A percentile compares a stretch with the other conserved stretches of the same genome.
phyloP scores from a whole-genome alignment of 1,139 yeast genomes.

The Lodderomyces margitis region DNA sequence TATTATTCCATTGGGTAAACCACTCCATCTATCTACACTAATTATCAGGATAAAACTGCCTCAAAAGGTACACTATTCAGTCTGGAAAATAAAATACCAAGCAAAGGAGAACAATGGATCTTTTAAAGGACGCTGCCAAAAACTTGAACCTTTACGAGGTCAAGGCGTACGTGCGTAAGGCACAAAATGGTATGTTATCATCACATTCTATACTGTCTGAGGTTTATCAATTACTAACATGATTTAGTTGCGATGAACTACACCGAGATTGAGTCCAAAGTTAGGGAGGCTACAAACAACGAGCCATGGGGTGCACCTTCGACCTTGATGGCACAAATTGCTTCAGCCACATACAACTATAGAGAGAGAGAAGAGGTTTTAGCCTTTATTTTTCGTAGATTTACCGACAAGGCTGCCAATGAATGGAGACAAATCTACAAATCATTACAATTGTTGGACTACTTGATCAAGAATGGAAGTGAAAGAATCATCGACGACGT shows the following conservation, averaged over 20 bases:
- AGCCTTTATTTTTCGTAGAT: slow-evolving; percentile 72
- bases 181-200: slow-evolving; percentile 75
- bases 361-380: slow-evolving; percentile 76
- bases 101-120: slow-evolving; percentile 46
- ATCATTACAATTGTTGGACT: slow-evolving; percentile 86
- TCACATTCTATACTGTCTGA: neutral
- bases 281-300: slow-evolving; percentile 95
- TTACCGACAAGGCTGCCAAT: slow-evolving; percentile 90
- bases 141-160: slow-evolving; percentile 91
- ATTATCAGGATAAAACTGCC: too few species aligned
- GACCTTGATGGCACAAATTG: slow-evolving; percentile 88
- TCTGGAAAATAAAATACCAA: neutral
- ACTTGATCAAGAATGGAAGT: slow-evolving; percentile 85
- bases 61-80: neutral
- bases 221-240: neutral
- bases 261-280: slow-evolving; percentile 94
- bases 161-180: slow-evolving; percentile 95
- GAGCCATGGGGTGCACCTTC: slow-evolving; percentile 99
- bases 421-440: slow-evolving; percentile 99
- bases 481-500: slow-evolving; percentile 96
- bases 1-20: too few species aligned
- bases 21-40: neutral
- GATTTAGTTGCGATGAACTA: slow-evolving; percentile 73
- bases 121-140: slow-evolving; percentile 68
- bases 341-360: slow-evolving; percentile 90